A percentile compares a stretch with the other conserved stretches of the same genome.
These are phyloP conservation scores for Cryphonectria nitschkei DNA, from an alignment of 2,329 filamentous ascomycete genomes.

Conservation along the genomic window DNA sequence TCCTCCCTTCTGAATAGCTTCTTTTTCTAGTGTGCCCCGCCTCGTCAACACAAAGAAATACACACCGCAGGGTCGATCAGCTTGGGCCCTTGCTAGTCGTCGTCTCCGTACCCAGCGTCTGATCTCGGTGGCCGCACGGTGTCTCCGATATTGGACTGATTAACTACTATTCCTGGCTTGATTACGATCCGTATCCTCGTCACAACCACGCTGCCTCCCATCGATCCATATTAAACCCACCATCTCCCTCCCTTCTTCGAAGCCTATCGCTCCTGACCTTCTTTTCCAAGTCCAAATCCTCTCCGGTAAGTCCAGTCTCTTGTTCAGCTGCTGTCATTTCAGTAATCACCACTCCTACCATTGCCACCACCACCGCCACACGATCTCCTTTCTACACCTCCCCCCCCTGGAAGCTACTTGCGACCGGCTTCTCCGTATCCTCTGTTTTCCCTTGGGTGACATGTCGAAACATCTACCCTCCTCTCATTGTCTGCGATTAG, in stretches of 20 bases:
- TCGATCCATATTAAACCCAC: slow-evolving; percentile 28
- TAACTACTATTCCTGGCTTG: slow-evolving; percentile 26
- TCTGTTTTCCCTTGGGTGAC: slow-evolving; percentile 8
- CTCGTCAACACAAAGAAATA: background rate
- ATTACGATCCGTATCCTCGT: slow-evolving; percentile 19
- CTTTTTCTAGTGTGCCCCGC: background rate
- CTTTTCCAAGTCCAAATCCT: slow-evolving; percentile 14
- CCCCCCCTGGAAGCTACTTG: background rate
- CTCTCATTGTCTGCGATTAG: slow-evolving; percentile 16
- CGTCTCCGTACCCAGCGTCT: slow-evolving; percentile 16
- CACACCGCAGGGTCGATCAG: slow-evolving; percentile 3
- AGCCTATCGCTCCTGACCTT: slow-evolving; percentile 21
- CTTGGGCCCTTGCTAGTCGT: slow-evolving; percentile 21
- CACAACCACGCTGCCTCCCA: slow-evolving; percentile 19
- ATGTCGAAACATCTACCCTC: slow-evolving; percentile 14
- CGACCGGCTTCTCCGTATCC: background rate
- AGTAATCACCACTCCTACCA: too few relatives aligned
- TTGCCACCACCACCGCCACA: background rate
- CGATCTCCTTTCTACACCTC: background rate
- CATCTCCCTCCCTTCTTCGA: slow-evolving; percentile 15
- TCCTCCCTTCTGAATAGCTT: slow-evolving; percentile 10
- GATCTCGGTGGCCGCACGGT: slow-evolving; percentile 26
- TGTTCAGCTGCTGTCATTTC: slow-evolving; percentile 8
- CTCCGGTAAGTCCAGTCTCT: slow-evolving; percentile 25
- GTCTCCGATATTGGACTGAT: slow-evolving; percentile 30